Base-by-base conservation (phyloP, 2,329 filamentous ascomycete species). In the Cladophialophora chaetospira region DNA sequence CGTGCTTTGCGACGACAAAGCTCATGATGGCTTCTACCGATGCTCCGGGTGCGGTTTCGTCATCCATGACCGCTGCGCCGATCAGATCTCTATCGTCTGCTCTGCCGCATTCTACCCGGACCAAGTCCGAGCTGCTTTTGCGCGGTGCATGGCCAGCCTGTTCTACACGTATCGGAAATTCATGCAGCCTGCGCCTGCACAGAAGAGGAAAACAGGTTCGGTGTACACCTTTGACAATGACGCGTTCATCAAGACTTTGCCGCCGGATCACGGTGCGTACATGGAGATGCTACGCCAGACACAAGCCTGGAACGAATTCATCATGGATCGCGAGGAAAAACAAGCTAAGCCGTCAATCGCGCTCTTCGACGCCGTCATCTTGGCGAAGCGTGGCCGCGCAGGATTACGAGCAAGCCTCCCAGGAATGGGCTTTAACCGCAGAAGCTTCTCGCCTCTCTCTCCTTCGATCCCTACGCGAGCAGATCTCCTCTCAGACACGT, bases 151-250 rank as follows among this genome's bases (percentile, higher is more conserved):
- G 65, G 85, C 85, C 28, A 87, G 84, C 65, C 73, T 88, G 55
- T 78, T 88, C 62, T 88, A 87, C 71, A 88, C 85, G 0, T 88
- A 88, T 67, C 82, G 86, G 54, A 82, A 83, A 63, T 87, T 80
- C 66, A 75, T 88, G 58, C 70, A 78, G 19, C 81, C 83, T 3
- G 79, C 85, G 13, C 79, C 81, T 21, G 82, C 86, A 49, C 81
- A 83, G 63, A 84, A 83, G 62, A 84, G 83, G 69, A 87, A 61
- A 33, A 28, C 49, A 4, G 57, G 51, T 26, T 38, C 62, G 69
- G 72, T 81, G 21, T 87, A 86, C 65, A 77, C 78, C 57, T 88
- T 88, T 73, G 85, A 87, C 68, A 82, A 85, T 77, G 83, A 87
- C 42, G 81, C 81, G 3, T 88, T 87, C 65, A 71, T 86, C 62